Evolutionary conservation across 768 basidiomycete species (phyloP).

Genomic region (Termitomyces sp.): DNA sequence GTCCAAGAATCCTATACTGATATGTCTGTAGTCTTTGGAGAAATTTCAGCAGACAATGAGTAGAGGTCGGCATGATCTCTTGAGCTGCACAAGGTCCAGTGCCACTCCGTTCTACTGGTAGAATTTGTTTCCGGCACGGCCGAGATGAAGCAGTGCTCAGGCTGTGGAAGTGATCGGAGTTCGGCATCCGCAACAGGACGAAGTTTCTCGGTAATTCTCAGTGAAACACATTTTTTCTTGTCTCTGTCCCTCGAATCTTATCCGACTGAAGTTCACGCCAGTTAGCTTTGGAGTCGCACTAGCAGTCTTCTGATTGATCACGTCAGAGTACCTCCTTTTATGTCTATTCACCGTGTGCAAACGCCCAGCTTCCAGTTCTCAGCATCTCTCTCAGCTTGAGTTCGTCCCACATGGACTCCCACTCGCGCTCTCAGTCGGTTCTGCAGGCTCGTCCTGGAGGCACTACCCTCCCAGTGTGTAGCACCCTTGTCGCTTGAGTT

Average conservation of each 20-base stretch:
- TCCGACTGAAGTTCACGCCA: not conserved
- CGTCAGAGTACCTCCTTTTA: conserved; percentile 3
- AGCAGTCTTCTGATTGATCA: conserved; percentile 10
- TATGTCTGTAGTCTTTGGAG: too few species aligned
- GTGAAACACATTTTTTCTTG: conserved; percentile 4
- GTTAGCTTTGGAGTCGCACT: not conserved
- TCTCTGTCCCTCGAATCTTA: not conserved
- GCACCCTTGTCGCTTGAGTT: not conserved
- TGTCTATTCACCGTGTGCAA: conserved; percentile 4
- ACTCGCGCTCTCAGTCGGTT: conserved; percentile 22
- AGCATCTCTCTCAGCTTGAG: not conserved
- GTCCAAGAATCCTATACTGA: too few species aligned
- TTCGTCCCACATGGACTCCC: conserved; percentile 21
- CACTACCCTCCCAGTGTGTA: conserved; percentile 23
- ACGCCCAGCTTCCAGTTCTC: not conserved
- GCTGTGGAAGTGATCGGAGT: not conserved
- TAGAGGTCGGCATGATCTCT: too few species aligned
- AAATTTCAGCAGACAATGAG: too few species aligned
- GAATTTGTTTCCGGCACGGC: too few species aligned
- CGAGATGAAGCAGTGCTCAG: too few species aligned
- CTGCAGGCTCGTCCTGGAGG: conserved; percentile 19
- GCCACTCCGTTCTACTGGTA: too few species aligned
- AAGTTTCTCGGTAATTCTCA: not conserved
- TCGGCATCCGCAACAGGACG: not conserved
- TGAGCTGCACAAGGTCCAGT: too few species aligned